These are phyloP conservation scores for Lentinula edodes DNA, from an alignment of 768 basidiomycete genomes.

Conservation along the genomic window DNA sequence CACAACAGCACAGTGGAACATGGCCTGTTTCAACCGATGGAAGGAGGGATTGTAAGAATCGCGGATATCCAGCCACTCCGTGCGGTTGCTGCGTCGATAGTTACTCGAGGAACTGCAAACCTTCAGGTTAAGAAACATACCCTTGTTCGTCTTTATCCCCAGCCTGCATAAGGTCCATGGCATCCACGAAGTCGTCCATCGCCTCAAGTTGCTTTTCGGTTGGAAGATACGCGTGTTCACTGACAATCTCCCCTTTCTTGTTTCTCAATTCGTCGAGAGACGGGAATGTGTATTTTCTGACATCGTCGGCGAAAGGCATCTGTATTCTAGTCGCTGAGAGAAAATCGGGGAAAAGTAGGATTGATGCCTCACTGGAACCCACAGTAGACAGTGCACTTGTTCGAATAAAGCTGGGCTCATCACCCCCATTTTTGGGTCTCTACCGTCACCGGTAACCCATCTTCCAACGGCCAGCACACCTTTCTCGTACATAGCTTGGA, in stretches of 20 bases:
- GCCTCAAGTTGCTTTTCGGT: conserved; percentile 69
- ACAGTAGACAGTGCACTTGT: conserved; percentile 74
- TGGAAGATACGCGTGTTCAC: conserved; percentile 78
- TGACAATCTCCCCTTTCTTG: conserved; percentile 68
- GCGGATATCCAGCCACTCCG: conserved; percentile 72
- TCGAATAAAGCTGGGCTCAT: conserved; percentile 58
- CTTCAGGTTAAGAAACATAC: conserved; percentile 29
- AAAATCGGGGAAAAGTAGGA: neutral
- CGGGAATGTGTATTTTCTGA: conserved; percentile 82
- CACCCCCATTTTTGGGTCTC: conserved; percentile 84
- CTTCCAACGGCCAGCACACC: conserved; percentile 74
- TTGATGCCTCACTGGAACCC: conserved; percentile 61
- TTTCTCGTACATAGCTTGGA: conserved; percentile 72
- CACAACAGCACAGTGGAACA: conserved; percentile 82
- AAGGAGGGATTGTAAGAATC: conserved; percentile 85
- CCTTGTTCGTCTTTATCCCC: conserved; percentile 75
- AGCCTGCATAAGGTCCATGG: conserved; percentile 79
- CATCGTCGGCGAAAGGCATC: conserved; percentile 96
- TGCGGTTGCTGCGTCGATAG: conserved; percentile 39
- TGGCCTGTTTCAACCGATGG: conserved; percentile 89
- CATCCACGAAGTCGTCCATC: conserved; percentile 86
- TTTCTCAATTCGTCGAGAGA: conserved; percentile 70
- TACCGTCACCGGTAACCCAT: conserved; percentile 68
- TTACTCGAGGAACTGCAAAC: neutral
- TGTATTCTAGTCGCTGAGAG: conserved; percentile 23